phyloP scores from a whole-genome alignment of 176 grass and related monocot genomes.

The Zoysia japonica region DNA sequence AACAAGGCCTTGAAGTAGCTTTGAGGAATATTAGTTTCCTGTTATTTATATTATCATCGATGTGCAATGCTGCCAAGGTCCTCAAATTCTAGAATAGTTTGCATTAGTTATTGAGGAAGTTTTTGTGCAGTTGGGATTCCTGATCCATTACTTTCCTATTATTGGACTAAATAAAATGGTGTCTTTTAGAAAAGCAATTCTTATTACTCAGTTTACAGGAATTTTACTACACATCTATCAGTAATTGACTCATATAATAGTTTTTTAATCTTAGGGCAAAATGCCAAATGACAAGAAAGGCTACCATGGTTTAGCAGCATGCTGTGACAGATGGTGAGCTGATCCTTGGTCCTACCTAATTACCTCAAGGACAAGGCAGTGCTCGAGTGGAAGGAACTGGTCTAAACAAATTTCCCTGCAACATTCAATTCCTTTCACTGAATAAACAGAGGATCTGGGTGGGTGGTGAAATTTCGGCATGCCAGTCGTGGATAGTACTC shows the following conservation, averaged over 20 bases:
- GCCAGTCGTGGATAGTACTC: background rate
- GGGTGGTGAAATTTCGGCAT: background rate
- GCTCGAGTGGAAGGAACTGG: background rate
- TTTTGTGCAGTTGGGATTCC: background rate
- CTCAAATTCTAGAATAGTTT: background rate
- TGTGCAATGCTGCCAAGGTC: background rate
- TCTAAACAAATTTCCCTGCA: background rate
- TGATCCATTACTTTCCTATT: background rate
- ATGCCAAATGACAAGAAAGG: constrained; percentile 11
- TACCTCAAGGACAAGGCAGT: background rate
- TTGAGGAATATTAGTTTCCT: constrained; percentile 21
- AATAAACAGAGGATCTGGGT: constrained; percentile 22
- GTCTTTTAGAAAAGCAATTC: background rate
- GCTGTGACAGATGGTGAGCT: constrained; percentile 2
- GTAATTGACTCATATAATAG: background rate
- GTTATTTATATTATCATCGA: constrained; percentile 15
- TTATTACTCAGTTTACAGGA: background rate
- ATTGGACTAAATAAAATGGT: background rate
- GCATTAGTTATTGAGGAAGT: constrained; percentile 22
- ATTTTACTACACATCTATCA: background rate
- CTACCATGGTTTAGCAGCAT: background rate
- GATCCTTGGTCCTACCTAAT: constrained; percentile 2
- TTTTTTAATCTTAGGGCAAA: constrained; percentile 20
- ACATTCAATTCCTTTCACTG: background rate
- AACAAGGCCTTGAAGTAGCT: constrained; percentile 19